Evolutionary conservation across 805 yeast species (phyloP), one percentile per base, ranked within the genome.

Genomic region (Suhomyces sp.): DNA sequence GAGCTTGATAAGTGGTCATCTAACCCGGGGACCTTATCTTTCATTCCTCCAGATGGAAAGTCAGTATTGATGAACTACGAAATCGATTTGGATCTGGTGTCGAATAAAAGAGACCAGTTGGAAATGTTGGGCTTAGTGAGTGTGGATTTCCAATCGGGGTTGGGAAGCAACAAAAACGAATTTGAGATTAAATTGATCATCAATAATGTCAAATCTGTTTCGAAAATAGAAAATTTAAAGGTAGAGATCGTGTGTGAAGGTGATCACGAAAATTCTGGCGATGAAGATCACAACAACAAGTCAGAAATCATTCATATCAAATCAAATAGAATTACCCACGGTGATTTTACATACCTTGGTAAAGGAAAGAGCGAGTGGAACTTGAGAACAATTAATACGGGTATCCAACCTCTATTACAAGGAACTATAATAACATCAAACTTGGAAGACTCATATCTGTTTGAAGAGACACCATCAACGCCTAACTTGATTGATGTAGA

Each of bases 1-100:
- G 70, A 79, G 29, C 45, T 71, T 1, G 70, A 66, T 8, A 59
- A 60, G 13, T 83, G 88, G 87, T 35, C 50, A 1, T 41, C 50
- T 22, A 50, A 50, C 4, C 72, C 74, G 1, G 79, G 78, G 1
- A 44, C 60, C 0, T 53, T 88, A 20, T 67, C 78, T 12, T 87
- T 91, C 50, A 71, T 84, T 13, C 98, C 98, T 4, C 95, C 98
- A 0, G 96, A 91, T 58, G 97, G 95, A 5, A 72, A 65, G 39
- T 76, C 78, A 25, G 65, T 70, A 3, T 53, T 90, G 15, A 74
- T 81, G 72, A 58, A 74, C 7, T 90, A 90, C 57, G 67, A 73
- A 5, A 56, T 84, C 19, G 84, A 83, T 44, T 50, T 82, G 22
- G 58, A 58, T 20, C 43, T 33, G 7, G 29, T 23, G 15, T 26